Percentiles rank a stretch among this genome's conserved stretches.
Evolutionary conservation across 768 basidiomycete species (phyloP).

Genomic region (Vararia minispora): DNA sequence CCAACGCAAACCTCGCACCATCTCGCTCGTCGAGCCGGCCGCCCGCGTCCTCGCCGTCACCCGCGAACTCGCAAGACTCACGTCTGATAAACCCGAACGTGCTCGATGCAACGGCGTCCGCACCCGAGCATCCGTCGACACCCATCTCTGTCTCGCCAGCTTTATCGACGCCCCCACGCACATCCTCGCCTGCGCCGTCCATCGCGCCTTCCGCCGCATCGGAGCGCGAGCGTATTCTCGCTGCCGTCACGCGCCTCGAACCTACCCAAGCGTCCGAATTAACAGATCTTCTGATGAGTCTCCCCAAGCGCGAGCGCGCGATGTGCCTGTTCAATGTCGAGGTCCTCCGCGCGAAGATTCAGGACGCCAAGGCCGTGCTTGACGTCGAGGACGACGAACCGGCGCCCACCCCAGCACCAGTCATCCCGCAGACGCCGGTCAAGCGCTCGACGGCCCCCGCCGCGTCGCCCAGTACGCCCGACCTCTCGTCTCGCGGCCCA

Average conservation of each 20-base stretch:
- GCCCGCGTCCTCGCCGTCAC: constrained; percentile 42
- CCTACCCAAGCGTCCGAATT: constrained; percentile 48
- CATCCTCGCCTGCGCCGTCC: constrained; percentile 64
- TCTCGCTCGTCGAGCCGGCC: constrained; percentile 29
- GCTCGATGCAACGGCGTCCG: constrained; percentile 66
- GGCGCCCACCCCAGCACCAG: constrained; percentile 23
- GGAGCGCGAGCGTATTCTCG: constrained; percentile 65
- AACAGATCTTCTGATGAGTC: constrained; percentile 71
- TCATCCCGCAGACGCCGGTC: constrained; percentile 47
- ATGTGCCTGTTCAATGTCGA: constrained; percentile 87
- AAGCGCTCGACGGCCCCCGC: constrained; percentile 29
- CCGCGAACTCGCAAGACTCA: constrained; percentile 59
- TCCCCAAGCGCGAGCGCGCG: constrained; percentile 82
- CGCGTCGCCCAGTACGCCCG: constrained; percentile 62
- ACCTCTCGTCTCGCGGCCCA: constrained; percentile 61
- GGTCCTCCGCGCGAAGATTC: constrained; percentile 63
- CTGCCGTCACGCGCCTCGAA: constrained; percentile 57
- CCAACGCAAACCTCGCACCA: too few species aligned
- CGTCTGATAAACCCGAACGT: constrained; percentile 52
- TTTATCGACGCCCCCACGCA: constrained; percentile 72
- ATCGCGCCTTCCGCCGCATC: constrained; percentile 39
- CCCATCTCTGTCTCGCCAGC: constrained; percentile 71
- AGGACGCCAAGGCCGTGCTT: constrained; percentile 73
- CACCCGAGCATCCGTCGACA: constrained; percentile 84
- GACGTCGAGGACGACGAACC: constrained; percentile 58